phyloP scores from a whole-genome alignment of 306 rosid species.

The Trifolium dubium region DNA sequence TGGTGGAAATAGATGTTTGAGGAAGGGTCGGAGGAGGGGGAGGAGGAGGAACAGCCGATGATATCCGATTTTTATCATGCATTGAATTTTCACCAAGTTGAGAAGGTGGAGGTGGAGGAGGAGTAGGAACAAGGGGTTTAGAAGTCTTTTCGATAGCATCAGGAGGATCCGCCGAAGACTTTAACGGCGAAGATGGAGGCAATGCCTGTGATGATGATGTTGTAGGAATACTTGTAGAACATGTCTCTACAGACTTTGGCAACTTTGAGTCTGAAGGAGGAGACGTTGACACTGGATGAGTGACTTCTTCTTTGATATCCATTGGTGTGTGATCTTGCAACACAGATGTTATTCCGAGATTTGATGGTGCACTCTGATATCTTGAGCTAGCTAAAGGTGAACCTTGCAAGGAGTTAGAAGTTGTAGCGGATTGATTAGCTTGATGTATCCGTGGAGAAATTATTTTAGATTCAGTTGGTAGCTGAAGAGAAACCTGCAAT shows the following conservation, averaged over 20 bases:
- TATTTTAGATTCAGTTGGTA: conserved; percentile 68
- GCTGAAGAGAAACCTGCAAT: conserved; percentile 59
- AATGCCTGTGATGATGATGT: conserved; percentile 41
- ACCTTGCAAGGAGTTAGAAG: conserved; percentile 64
- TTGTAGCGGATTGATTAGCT: conserved; percentile 57
- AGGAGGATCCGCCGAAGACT: conserved; percentile 48
- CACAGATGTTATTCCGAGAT: conserved; percentile 86
- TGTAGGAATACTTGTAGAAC: conserved; percentile 45
- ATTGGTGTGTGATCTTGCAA: conserved; percentile 71
- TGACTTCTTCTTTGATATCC: conserved; percentile 52
- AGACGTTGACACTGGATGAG: conserved; percentile 47
- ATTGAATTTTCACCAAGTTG: conserved; percentile 40
- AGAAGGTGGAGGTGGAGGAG: conserved; percentile 33
- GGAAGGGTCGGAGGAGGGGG: conserved; percentile 30
- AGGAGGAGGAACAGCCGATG: conserved; percentile 37
- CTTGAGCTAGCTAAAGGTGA: conserved; percentile 66
- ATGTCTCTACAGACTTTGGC: conserved; percentile 44
- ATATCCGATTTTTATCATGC: conserved; percentile 40
- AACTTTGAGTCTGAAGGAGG: conserved; percentile 46
- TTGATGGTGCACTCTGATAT: conserved; percentile 69
- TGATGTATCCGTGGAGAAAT: conserved; percentile 68
- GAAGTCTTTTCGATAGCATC: conserved; percentile 35
- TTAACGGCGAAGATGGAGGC: conserved; percentile 37
- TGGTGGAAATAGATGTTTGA: conserved; percentile 10
- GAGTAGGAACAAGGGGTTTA: conserved; percentile 36